phyloP scores from a whole-genome alignment of 2,329 filamentous ascomycete genomes.

The Aureobasidium lini region DNA sequence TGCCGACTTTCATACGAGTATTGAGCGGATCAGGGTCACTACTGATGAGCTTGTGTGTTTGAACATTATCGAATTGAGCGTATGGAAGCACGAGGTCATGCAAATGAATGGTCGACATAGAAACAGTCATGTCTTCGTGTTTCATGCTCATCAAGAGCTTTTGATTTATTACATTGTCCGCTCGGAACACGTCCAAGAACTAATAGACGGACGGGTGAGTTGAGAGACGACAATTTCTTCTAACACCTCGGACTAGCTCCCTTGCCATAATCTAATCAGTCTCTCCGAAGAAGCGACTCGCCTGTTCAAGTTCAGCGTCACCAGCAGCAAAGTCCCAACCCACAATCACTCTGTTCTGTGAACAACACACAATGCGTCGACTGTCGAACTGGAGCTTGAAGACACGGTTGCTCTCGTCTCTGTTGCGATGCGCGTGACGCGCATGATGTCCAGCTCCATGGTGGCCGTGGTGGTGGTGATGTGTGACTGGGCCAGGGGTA shows the following conservation, averaged over 20 bases:
- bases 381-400: conserved; percentile 98
- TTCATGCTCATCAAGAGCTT: background rate
- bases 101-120: background rate
- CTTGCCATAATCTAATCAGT: conserved; percentile 11
- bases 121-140: background rate
- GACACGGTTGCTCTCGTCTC: conserved; percentile 53
- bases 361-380: conserved; percentile 86
- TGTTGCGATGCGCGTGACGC: conserved; percentile 17
- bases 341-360: conserved; percentile 83
- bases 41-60: background rate
- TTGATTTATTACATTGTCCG: background rate
- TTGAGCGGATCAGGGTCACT: background rate
- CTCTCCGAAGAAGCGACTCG: conserved; percentile 17
- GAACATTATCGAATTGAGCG: background rate
- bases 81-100: too few relatives aligned
- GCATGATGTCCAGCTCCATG: background rate
- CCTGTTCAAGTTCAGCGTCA: conserved; percentile 53
- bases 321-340: conserved; percentile 96
- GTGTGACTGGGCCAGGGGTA: conserved; percentile 6
- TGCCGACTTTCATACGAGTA: background rate
- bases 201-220: background rate
- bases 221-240: background rate
- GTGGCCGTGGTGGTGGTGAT: conserved; percentile 6
- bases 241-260: background rate
- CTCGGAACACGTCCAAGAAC: background rate